A percentile compares a stretch with the other conserved stretches of the same genome.
Conservation (phyloP, 371 early-diverging fungal genomes). For the Zychaea mexicana region DNA sequence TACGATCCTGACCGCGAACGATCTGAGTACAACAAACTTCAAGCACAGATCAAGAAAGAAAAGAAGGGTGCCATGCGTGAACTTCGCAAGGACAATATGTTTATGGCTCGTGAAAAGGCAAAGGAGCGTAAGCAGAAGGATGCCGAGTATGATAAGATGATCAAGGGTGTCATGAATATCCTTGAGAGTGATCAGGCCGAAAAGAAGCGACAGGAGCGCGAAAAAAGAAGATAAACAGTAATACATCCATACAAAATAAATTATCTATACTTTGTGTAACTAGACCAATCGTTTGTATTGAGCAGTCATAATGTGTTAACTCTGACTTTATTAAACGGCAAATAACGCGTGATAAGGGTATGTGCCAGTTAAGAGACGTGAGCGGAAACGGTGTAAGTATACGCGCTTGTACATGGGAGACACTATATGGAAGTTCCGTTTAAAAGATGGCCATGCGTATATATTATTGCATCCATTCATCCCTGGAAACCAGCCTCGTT, state of each 20-base stretch:
- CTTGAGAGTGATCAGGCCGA: conserved; percentile 80
- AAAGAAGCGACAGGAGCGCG: conserved; percentile 68
- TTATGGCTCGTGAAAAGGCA: conserved; percentile 77
- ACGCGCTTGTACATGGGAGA: too few species aligned
- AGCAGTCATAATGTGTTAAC: too few species aligned
- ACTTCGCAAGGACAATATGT: conserved; percentile 90
- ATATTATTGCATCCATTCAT: too few species aligned
- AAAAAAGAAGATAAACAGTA: conserved; percentile 44
- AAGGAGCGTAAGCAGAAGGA: conserved; percentile 79
- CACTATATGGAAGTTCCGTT: too few species aligned
- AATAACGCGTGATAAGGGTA: too few species aligned
- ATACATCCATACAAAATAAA: too few species aligned
- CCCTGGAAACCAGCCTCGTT: conserved; percentile 6
- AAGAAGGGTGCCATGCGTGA: conserved; percentile 93
- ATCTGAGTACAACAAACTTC: conserved; percentile 74
- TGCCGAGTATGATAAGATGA: conserved; percentile 80
- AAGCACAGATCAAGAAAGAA: conserved; percentile 85
- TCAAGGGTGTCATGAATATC: conserved; percentile 83
- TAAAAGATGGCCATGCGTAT: too few species aligned
- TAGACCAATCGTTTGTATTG: too few species aligned
- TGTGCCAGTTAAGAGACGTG: too few species aligned
- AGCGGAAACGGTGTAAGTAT: too few species aligned
- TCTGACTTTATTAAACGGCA: too few species aligned
- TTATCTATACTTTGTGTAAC: too few species aligned
- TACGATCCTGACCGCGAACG: conserved; percentile 82